These are phyloP conservation scores for Cryptosporidium sp. DNA, from an alignment of 169 alveolate species.

Conservation along the genomic window DNA sequence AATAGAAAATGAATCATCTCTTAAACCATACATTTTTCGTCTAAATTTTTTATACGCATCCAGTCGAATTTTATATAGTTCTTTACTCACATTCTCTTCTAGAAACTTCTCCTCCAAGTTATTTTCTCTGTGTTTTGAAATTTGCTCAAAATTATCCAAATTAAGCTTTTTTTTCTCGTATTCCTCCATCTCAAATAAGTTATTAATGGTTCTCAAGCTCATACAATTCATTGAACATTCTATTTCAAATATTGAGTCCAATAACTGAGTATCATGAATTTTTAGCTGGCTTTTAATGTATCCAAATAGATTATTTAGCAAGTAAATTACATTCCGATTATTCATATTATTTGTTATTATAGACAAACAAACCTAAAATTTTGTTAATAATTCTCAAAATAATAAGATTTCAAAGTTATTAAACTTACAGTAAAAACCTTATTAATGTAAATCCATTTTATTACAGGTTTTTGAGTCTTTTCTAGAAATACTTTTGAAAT, in stretches of 20 bases:
- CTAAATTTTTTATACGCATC: constrained; percentile 19
- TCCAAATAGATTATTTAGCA: constrained; percentile 18
- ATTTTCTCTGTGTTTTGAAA: background rate
- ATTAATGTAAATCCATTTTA: constrained; percentile 43
- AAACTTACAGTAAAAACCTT: constrained; percentile 63
- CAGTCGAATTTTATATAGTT: background rate
- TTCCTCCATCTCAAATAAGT: background rate
- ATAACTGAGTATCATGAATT: constrained; percentile 24
- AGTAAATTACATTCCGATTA: background rate
- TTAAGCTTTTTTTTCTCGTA: background rate
- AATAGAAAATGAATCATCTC: constrained; percentile 38
- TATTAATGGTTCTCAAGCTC: constrained; percentile 1
- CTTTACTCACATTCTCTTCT: background rate
- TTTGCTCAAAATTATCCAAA: background rate
- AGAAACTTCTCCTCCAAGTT: background rate
- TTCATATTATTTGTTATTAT: constrained; percentile 32
- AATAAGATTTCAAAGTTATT: background rate
- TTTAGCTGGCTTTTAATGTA: constrained; percentile 14
- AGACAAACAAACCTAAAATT: constrained; percentile 32
- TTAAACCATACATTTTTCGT: constrained; percentile 15
- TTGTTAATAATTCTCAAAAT: background rate
- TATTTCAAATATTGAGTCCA: constrained; percentile 31
- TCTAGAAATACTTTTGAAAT: constrained; percentile 28
- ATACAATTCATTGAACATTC: constrained; percentile 24
- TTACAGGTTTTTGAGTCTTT: constrained; percentile 7